Base-by-base conservation (phyloP, 352 stramenopile species). In the Hyaloperonospora brassicae region DNA sequence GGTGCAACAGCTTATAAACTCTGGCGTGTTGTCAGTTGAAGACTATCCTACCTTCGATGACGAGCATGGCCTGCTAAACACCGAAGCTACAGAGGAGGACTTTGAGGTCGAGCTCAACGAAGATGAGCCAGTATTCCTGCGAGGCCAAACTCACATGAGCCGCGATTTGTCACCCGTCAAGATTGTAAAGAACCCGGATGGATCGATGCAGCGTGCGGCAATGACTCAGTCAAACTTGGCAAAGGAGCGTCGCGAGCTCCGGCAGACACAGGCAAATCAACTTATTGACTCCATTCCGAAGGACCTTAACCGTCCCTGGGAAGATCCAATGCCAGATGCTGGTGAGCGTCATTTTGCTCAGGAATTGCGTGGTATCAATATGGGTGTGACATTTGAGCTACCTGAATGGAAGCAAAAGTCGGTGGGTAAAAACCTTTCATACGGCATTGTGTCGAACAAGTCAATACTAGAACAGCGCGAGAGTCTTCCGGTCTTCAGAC, bases 131-230 rank as follows among this genome's bases (percentile, higher is more conserved):
- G 76, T 96, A 0, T 99, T 99, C 71, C 56, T 99, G 31, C 76
- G 83, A 31, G 96, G 97, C 0, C 95, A 98, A 68, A 98, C 94
- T 1, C 81, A 95, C 43, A 49, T 79, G 41, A 88, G 82, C 54
- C 82, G 71, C 5, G 95, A 98, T 50, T 59, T 98, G 30, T 96
- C 92, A 42, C 97, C 97, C 0, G 80, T 99, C 8, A 97, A 97
- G 47, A 98, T 99, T 68, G 94, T 99, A 1, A 98, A 98, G 63
- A 99, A 99, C 70, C 97, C 97, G 0, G 97, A 99, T 70, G 97
- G 97, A 31, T 97, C 90, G 8, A 81, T 99, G 62, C 92, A 98
- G 64, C 85, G 97, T 10, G 97, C 96, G 0, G 97, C 97, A 0
- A 96, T 99, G 81, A 97, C 95, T 46, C 96, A 98, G 68, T 88